These are phyloP conservation scores for Achaetomiella virescens DNA, from an alignment of 495 filamentous ascomycete species.

Conservation along the genomic window DNA sequence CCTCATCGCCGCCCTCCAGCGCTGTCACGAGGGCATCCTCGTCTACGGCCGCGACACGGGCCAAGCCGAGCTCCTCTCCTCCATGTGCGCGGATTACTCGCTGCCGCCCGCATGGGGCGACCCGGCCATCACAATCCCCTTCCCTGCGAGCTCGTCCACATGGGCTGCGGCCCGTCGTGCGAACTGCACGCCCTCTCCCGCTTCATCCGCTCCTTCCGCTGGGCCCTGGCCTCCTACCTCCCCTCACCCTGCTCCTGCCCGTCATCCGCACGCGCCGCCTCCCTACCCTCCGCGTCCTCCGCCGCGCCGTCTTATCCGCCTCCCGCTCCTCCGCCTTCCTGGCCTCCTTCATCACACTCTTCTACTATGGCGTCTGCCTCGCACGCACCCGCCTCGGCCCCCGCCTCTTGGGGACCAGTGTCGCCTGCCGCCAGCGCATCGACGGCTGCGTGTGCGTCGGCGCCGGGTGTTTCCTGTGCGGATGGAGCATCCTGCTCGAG, in stretches of 20 bases:
- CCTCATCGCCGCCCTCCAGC: conserved; percentile 66
- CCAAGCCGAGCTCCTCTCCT: conserved; percentile 60
- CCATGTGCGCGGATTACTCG: conserved; percentile 68
- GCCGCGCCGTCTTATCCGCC: conserved; percentile 53
- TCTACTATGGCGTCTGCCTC: conserved; percentile 87
- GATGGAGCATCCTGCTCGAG: conserved; percentile 80
- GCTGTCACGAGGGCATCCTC: conserved; percentile 56
- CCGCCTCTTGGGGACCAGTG: conserved; percentile 49
- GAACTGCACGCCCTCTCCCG: conserved; percentile 70
- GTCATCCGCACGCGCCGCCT: conserved; percentile 4
- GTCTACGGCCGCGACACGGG: conserved; percentile 76
- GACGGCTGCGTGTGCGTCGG: conserved; percentile 66
- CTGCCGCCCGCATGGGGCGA: conserved; percentile 71
- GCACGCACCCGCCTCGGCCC: conserved; percentile 76
- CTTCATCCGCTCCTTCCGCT: conserved; percentile 65
- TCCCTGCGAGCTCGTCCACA: conserved; percentile 85
- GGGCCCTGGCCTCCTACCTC: conserved; percentile 73
- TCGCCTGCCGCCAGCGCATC: conserved; percentile 35
- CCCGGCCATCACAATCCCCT: conserved; percentile 63
- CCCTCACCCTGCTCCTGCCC: conserved; percentile 70
- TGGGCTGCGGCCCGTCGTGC: conserved; percentile 69
- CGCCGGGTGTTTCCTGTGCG: conserved; percentile 70
- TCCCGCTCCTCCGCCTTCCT: conserved; percentile 76
- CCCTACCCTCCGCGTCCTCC: conserved; percentile 20
- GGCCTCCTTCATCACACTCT: conserved; percentile 71